Evolutionary conservation across 345 rosid species (phyloP).

Genomic region (Draba incana): DNA sequence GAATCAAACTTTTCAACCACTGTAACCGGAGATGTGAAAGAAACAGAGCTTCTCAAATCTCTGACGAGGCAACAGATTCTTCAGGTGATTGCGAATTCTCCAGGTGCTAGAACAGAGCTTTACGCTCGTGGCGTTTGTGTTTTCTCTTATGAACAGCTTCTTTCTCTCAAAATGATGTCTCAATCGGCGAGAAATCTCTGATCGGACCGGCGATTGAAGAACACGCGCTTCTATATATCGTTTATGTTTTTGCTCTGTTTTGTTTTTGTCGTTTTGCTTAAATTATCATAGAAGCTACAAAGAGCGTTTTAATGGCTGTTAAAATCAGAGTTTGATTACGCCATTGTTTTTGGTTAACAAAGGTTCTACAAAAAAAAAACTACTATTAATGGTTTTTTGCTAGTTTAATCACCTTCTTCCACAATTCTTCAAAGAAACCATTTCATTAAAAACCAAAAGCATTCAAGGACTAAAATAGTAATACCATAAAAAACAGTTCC

Average conservation of each 20-base stretch:
- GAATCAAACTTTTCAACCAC: constrained; percentile 26
- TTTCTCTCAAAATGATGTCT: constrained; percentile 37
- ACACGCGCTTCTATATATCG: background rate
- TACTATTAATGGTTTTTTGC: background rate
- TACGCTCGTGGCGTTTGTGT: constrained; percentile 50
- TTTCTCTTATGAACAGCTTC: constrained; percentile 59
- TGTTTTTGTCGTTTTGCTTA: background rate
- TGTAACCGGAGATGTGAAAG: background rate
- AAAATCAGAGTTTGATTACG: background rate
- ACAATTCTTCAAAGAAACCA: background rate
- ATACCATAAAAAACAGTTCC: background rate
- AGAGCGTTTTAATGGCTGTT: background rate
- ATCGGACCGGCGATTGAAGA: background rate
- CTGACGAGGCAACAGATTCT: constrained; percentile 57
- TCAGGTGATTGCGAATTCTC: constrained; percentile 52
- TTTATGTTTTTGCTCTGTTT: constrained; percentile 11
- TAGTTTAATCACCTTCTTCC: background rate
- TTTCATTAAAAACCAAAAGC: background rate
- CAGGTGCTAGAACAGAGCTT: constrained; percentile 49
- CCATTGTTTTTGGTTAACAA: background rate
- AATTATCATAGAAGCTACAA: constrained; percentile 10
- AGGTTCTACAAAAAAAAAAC: too few species aligned
- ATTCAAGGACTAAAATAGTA: background rate
- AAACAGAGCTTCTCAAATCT: constrained; percentile 22
- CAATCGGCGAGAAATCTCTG: constrained; percentile 26